Base-by-base conservation (phyloP, 1,139 yeast species). In the Entelexis paramagnoliae region DNA sequence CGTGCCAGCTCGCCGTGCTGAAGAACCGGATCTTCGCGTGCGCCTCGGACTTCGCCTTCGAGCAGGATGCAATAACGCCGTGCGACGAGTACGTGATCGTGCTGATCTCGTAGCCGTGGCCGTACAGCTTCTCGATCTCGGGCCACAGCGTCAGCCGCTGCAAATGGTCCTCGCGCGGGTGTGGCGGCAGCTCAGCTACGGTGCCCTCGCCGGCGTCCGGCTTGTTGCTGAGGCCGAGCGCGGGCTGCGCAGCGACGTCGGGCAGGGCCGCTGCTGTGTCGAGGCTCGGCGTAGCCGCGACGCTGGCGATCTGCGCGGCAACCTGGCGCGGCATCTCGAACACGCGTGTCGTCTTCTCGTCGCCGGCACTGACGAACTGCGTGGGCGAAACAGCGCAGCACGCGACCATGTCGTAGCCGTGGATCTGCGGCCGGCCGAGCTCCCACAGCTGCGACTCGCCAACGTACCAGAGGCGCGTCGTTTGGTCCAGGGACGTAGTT, bases 71-170 rank as follows among this genome's bases (percentile, higher is more conserved):
- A 3, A 53, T 20, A 1, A 35, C 29, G 5, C 38, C 24, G 13
- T 9, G 45, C 4, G 36, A 19, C 10, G 95, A 80, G 1, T 95
- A 96, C 50, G 86, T 94, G 49, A 89, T 75, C 44, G 94, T 76
- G 0, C 88, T 79, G 46, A 89, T 80, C 66, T 93, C 99, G 68
- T 88, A 93, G 14, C 99, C 99, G 66, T 93, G 99, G 0, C 98
- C 98, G 63, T 91, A 93, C 48, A 93, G 69, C 65, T 93, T 93
- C 62, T 93, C 98, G 51, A 82, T 69, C 64, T 93, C 99, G 0
- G 98, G 98, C 81, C 93, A 93, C 53, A 93, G 73, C 0, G 97
- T 85, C 63, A 83, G 86, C 62, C 97, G 75, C 66, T 93, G 98
- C 38, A 93, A 72, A 57, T 85, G 85, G 62, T 69, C 72, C 7